Percentiles rank a stretch among this genome's conserved stretches.
phyloP scores from a whole-genome alignment of 495 filamentous ascomycete genomes.

The Pseudomonodictys pantanalensis region DNA sequence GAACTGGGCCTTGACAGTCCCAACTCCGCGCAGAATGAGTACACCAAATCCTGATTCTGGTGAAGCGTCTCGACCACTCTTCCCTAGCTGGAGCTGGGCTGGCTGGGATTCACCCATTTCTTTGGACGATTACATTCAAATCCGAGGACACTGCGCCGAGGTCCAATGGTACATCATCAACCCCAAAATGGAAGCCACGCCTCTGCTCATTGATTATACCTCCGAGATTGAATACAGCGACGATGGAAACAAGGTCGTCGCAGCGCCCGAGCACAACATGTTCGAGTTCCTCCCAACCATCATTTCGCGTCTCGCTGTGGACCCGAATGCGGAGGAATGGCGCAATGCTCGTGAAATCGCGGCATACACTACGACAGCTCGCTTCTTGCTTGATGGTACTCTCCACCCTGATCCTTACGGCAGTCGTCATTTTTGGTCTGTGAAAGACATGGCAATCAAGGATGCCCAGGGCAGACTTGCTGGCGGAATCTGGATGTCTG shows the following conservation, averaged over 20 bases:
- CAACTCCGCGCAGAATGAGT: neutral
- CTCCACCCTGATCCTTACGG: neutral
- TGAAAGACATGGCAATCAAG: neutral
- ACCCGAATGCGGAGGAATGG: neutral
- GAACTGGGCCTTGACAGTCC: neutral
- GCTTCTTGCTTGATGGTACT: neutral
- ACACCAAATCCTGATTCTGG: neutral
- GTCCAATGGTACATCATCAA: neutral
- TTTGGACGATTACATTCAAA: neutral
- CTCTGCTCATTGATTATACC: neutral
- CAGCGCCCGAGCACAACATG: neutral
- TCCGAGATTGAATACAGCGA: neutral
- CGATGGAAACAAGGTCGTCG: constrained; percentile 5
- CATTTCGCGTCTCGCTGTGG: neutral
- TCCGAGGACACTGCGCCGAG: neutral
- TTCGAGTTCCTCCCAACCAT: neutral
- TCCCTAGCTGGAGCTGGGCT: constrained; percentile 5
- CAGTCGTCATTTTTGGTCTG: neutral
- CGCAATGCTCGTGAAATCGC: neutral
- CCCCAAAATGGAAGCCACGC: neutral
- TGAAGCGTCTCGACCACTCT: neutral
- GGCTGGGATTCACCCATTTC: neutral
- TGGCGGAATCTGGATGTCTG: neutral
- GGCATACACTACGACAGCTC: neutral
- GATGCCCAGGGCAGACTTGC: neutral